Evolutionary conservation across 805 yeast genomes (phyloP), one percentile per base, ranked within the genome.

Genomic region (Kuraishia piskuri): DNA sequence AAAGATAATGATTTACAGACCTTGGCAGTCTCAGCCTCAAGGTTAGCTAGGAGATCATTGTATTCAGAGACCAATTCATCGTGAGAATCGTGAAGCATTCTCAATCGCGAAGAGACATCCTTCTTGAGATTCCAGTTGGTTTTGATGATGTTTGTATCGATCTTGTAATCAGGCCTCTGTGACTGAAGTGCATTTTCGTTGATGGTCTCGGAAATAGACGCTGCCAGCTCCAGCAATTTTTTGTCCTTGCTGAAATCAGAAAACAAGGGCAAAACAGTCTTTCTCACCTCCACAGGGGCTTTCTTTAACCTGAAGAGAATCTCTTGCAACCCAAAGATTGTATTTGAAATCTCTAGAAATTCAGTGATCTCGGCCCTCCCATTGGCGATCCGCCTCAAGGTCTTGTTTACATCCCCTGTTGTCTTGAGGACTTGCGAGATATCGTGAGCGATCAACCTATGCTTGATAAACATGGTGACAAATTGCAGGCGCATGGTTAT

Each of bases 381-480:
- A 40, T 78, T 80, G 25, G 82, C 80, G 47, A 75, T 71, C 47
- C 83, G 71, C 57, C 86, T 84, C 1, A 90, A 64, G 31, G 83
- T 75, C 52, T 89, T 70, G 12, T 77, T 74, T 22, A 88, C 69
- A 64, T 86, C 90, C 1, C 80, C 75, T 2, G 83, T 70, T 2
- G 72, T 68, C 17, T 71, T 72, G 47, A 84, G 63, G 20, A 70
- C 65, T 2, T 58, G 56, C 3, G 74, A 59, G 2, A 80, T 51
- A 0, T 59, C 59, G 4, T 65, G 67, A 3, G 71, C 61, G 37
- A 70, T 61, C 1, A 52, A 25, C 19, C 46, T 47, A 47, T 74
- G 63, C 7, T 62, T 63, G 36, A 64, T 53, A 48, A 86, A 77
- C 2, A 70, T 62, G 6, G 65, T 63, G 0, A 87, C 85, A 12